A percentile compares a stretch with the other conserved stretches of the same genome.
Conservation (phyloP, 2,329 filamentous ascomycete species). For the Pseudocercospora ulei region DNA sequence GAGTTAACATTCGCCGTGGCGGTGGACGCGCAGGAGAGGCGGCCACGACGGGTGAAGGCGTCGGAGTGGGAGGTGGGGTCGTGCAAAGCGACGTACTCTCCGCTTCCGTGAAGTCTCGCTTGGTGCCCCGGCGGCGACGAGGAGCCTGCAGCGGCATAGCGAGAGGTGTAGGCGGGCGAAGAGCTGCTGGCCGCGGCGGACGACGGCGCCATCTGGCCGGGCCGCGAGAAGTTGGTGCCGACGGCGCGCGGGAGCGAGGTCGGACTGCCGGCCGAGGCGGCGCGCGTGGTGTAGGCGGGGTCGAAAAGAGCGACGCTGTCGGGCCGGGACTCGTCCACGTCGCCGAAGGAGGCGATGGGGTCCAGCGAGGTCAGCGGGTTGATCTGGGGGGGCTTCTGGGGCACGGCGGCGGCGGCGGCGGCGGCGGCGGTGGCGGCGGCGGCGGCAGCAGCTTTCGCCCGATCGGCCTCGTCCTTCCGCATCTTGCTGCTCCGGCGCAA, state of each 20-base stretch:
- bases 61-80: slow-evolving; percentile 67
- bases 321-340: slow-evolving; percentile 54
- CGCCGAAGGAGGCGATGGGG: slow-evolving; percentile 51
- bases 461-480: slow-evolving; percentile 20
- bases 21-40: slow-evolving; percentile 85
- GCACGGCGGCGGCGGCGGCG: slow-evolving; percentile 42
- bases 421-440: slow-evolving; percentile 17
- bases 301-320: slow-evolving; percentile 54
- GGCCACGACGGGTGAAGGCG: slow-evolving; percentile 93
- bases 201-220: slow-evolving; percentile 22
- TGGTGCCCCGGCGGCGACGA: slow-evolving; percentile 21
- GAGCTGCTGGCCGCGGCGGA: slow-evolving; percentile 22
- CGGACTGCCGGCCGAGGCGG: slow-evolving; percentile 30
- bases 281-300: slow-evolving; percentile 33
- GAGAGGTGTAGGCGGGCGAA: slow-evolving; percentile 27
- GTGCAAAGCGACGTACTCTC: slow-evolving; percentile 50
- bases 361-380: slow-evolving; percentile 40
- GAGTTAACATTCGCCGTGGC: slow-evolving; percentile 74
- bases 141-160: slow-evolving; percentile 21
- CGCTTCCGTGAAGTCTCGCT: slow-evolving; percentile 26
- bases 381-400: slow-evolving; percentile 52
- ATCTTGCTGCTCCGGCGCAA: slow-evolving; percentile 33
- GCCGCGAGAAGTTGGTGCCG: slow-evolving; percentile 32
- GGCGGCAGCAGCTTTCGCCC: slow-evolving; percentile 17
- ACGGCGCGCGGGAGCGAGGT: slow-evolving; percentile 40